Base-by-base conservation (phyloP, 1,284 basidiomycete species). In the Ustanciosporium gigantosporum region DNA sequence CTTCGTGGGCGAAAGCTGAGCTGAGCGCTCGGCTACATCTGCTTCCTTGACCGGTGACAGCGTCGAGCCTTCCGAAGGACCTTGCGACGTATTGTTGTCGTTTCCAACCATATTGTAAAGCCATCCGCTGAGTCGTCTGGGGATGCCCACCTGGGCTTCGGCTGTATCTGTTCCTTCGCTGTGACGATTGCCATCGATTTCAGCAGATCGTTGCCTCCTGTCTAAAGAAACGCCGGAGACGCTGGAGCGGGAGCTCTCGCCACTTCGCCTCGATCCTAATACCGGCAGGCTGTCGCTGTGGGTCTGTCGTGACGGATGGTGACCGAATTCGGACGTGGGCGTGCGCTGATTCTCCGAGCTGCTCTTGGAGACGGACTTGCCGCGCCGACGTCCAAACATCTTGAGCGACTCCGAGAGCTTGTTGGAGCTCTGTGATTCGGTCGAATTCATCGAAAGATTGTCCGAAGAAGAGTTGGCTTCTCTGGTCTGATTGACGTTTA, bases 121-220 rank as follows among this genome's bases (percentile, higher is more conserved):
- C 70, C 70, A 72, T 15, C 70, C 68, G 15, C 65, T 70, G 29
- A 72, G 55, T 7, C 70, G 64, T 32, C 46, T 58, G 1, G 70
- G 70, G 8, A 64, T 15, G 8, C 50, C 41, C 14, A 35, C 32
- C 9, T 13, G 9, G 20, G 32, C 9, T 9, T 19, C 32, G 20
- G 32, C 8, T 11, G 32, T n/a, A n/a, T n/a, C n/a, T n/a, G n/a
- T n/a, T n/a, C n/a, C n/a, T n/a, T 34, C 9, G n/a, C 17, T 21
- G 19, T 21, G 6, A 11, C 44, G 23, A 3, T 31, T 24, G 13
- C 15, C 11, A 17, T 50, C 41, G n/a, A 38, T 31, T 17, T 50
- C 51, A 8, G 58, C 53, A 7, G 40, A 46, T 11, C 41, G 51
- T 13, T 35, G 43, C 0, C 45, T 45, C 14, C 44, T 44, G 13